A percentile compares a stretch with the other conserved stretches of the same genome.
phyloP scores from a whole-genome alignment of 2,329 filamentous ascomycete genomes.

The Monosporascus sp. region DNA sequence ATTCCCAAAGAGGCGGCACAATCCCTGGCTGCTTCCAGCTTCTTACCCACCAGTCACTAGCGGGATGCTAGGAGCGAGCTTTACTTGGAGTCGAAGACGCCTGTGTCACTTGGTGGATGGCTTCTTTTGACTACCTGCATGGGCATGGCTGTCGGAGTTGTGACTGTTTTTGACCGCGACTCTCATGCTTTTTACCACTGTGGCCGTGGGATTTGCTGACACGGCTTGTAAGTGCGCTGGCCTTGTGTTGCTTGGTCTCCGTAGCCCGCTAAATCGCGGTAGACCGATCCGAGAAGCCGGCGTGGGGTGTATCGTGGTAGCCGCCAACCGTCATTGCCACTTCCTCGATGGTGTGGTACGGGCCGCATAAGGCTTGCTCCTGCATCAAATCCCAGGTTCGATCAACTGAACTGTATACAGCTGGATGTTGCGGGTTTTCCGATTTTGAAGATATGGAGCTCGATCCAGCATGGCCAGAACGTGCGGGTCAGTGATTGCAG shows the following conservation, averaged over 20 bases:
- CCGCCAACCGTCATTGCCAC: neutral
- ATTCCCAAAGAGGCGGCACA: no score
- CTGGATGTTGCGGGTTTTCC: neutral
- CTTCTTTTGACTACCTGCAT: no score
- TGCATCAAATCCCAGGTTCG: neutral
- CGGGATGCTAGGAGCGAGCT: no score
- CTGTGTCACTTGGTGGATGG: no score
- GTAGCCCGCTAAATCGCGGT: neutral
- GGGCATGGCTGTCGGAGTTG: no score
- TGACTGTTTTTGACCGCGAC: no score
- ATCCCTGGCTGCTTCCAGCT: no score
- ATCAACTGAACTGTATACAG: neutral
- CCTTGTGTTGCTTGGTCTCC: neutral
- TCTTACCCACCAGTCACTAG: no score
- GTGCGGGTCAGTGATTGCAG: neutral
- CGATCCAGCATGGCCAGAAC: neutral
- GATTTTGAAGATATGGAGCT: neutral
- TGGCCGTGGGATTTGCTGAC: no score
- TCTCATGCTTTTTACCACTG: no score
- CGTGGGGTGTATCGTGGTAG: neutral
- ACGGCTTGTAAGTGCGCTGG: neutral
- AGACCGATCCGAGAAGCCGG: neutral
- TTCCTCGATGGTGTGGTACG: neutral
- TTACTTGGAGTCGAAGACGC: no score
- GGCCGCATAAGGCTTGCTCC: neutral